Conservation (phyloP, 1,139 yeast genomes). For the Geotrichum australiense region DNA sequence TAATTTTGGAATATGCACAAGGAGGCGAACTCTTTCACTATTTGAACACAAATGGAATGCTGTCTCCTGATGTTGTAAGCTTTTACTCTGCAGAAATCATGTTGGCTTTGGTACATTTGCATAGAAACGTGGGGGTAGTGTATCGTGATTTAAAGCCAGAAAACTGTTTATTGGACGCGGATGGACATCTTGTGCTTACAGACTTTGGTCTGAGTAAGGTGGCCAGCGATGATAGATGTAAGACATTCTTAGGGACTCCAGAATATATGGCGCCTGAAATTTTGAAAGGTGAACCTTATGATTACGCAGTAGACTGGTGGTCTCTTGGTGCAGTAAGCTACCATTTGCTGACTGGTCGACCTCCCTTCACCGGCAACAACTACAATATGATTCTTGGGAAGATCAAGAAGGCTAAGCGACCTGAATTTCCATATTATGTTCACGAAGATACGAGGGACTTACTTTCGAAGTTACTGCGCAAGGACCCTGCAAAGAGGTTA, state of each 20-base stretch:
- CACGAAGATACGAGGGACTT: slow-evolving; percentile 81
- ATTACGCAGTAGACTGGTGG: slow-evolving; percentile 93
- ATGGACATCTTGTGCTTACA: slow-evolving; percentile 77
- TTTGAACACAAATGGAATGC: slow-evolving; percentile 71
- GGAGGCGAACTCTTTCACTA: slow-evolving; percentile 93
- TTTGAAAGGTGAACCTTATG: slow-evolving; percentile 72
- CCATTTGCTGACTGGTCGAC: slow-evolving; percentile 83
- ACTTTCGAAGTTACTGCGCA: slow-evolving; percentile 60
- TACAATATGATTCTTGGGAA: slow-evolving; percentile 76
- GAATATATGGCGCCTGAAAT: slow-evolving; percentile 97
- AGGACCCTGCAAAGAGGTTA: slow-evolving; percentile 67
- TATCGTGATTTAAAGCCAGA: slow-evolving; percentile 92
- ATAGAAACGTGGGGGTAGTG: slow-evolving; percentile 71
- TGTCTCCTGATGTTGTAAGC: slow-evolving; percentile 72
- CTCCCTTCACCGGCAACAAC: slow-evolving; percentile 90
- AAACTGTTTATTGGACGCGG: slow-evolving; percentile 72
- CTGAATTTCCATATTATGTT: slow-evolving; percentile 73
- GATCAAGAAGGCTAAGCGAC: slow-evolving; percentile 60
- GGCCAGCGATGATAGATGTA: slow-evolving; percentile 46
- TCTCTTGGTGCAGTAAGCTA: slow-evolving; percentile 84
- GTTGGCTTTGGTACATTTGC: slow-evolving; percentile 73
- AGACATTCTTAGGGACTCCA: slow-evolving; percentile 90
- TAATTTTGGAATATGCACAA: slow-evolving; percentile 77
- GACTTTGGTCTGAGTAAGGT: slow-evolving; percentile 89
- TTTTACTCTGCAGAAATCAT: slow-evolving; percentile 83